Evolutionary conservation across 345 rosid genomes (phyloP).

Genomic region (Eucalyptus erythrocorys): DNA sequence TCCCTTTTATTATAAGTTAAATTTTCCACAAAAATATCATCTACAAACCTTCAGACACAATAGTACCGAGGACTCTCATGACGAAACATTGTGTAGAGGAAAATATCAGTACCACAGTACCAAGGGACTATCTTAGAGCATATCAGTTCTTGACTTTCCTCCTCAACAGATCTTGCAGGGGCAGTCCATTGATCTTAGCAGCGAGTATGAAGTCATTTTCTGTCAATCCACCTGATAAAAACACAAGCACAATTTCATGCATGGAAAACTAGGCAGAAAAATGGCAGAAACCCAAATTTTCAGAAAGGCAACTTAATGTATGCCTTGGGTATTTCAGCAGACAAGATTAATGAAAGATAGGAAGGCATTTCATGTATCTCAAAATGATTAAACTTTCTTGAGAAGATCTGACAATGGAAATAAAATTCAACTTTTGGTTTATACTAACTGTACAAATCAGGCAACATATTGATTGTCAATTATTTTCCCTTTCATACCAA

Average conservation of each 20-base stretch:
- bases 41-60: background rate
- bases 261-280: background rate
- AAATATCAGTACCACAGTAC: background rate
- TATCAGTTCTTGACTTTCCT: background rate
- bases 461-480: background rate
- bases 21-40: background rate
- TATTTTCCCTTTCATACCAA: background rate
- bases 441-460: background rate
- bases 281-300: background rate
- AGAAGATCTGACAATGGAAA: background rate
- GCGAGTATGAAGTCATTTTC: constrained; percentile 96
- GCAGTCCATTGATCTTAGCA: constrained; percentile 60
- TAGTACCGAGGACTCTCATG: background rate
- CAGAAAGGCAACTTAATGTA: background rate
- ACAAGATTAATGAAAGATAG: background rate
- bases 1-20: background rate
- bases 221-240: constrained; percentile 56
- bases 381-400: background rate
- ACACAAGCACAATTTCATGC: background rate
- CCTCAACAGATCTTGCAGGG: constrained; percentile 53
- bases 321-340: background rate
- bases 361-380: background rate
- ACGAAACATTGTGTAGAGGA: background rate
- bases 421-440: background rate
- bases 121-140: background rate